These are phyloP conservation scores for Carallia brachiata DNA, from an alignment of 345 rosid species.

Conservation along the genomic window DNA sequence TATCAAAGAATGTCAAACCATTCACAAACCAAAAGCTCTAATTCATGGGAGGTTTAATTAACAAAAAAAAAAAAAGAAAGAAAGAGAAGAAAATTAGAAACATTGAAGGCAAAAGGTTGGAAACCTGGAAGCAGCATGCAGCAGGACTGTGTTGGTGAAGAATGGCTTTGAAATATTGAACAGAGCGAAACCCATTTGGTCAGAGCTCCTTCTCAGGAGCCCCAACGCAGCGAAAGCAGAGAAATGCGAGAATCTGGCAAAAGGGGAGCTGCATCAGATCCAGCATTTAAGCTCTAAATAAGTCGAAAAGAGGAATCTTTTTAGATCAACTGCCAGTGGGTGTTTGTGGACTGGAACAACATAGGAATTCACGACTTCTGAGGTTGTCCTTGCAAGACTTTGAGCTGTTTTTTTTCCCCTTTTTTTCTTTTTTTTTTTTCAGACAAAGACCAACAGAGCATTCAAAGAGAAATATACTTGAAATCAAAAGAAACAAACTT, in stretches of 20 bases:
- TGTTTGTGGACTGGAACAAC: not conserved
- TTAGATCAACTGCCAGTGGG: not conserved
- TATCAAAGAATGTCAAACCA: no score
- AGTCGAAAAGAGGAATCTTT: not conserved
- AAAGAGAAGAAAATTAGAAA: not conserved
- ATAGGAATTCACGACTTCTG: not conserved
- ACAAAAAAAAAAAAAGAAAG: no score
- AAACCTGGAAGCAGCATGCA: not conserved
- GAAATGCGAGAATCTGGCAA: not conserved
- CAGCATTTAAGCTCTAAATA: slow-evolving; percentile 9
- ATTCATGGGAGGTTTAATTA: not conserved
- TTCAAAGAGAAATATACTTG: not conserved
- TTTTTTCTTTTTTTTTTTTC: no score
- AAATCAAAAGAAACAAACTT: not conserved
- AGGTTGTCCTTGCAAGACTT: not conserved
- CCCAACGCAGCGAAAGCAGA: not conserved
- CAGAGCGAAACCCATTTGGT: no score
- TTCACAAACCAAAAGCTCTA: not conserved
- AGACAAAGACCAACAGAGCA: not conserved
- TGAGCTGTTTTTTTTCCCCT: not conserved
- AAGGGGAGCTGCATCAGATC: not conserved
- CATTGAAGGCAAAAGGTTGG: not conserved
- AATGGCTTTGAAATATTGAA: not conserved
- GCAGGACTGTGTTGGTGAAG: not conserved
- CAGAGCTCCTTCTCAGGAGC: not conserved